phyloP scores from a whole-genome alignment of 176 grass and related monocot genomes.

The Oropetium thomaeum region DNA sequence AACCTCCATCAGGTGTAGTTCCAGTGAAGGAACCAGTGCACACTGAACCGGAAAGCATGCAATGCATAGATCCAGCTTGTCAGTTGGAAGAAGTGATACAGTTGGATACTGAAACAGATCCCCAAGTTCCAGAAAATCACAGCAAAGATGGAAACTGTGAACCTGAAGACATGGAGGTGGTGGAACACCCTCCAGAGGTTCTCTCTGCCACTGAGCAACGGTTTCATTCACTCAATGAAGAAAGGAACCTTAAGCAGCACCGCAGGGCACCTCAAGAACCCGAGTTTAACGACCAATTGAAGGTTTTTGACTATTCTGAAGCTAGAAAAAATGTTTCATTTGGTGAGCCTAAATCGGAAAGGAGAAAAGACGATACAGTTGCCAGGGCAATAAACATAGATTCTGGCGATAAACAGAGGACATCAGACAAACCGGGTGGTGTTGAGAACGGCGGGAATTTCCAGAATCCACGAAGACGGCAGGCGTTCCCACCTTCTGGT shows the following conservation, averaged over 20 bases:
- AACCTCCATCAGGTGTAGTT: constrained; percentile 1
- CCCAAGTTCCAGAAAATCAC: constrained; percentile 25
- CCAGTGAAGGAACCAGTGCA: neutral
- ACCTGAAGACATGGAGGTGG: constrained; percentile 29
- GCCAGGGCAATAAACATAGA: constrained; percentile 45
- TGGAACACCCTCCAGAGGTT: constrained; percentile 19
- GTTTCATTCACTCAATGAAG: constrained; percentile 39
- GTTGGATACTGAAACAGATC: constrained; percentile 40
- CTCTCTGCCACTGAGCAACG: constrained; percentile 17
- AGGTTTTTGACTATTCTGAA: constrained; percentile 64
- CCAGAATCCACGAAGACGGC: constrained; percentile 58
- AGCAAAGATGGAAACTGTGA: constrained; percentile 21
- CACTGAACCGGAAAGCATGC: constrained; percentile 37
- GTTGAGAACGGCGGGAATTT: constrained; percentile 37
- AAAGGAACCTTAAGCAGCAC: constrained; percentile 45
- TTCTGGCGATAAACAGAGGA: constrained; percentile 18
- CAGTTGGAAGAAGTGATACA: constrained; percentile 65
- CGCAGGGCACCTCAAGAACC: constrained; percentile 31
- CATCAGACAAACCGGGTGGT: neutral
- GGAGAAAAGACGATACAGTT: constrained; percentile 36
- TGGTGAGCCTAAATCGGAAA: constrained; percentile 40
- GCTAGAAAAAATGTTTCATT: constrained; percentile 61
- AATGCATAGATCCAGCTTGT: constrained; percentile 35
- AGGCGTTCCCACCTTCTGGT: constrained; percentile 82
- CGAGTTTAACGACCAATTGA: constrained; percentile 39